Evolutionary conservation across 139 green algal genomes (phyloP), one percentile per base, ranked within the genome.

Genomic region (Spirogloea muscicola): DNA sequence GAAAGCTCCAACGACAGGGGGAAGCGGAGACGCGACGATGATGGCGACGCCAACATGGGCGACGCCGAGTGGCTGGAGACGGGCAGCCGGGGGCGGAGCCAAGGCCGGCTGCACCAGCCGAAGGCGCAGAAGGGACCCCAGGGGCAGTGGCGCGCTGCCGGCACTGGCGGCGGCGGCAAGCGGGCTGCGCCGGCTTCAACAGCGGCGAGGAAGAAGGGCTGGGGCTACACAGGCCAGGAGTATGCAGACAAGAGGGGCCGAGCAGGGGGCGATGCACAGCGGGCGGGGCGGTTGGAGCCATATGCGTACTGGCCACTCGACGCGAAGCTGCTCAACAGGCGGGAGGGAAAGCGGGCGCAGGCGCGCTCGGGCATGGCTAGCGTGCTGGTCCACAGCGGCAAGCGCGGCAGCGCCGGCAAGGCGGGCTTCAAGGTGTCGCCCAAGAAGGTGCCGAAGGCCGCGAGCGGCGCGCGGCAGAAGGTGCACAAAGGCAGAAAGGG

Each of bases 251-350:
- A 59, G 18, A 81, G 89, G 2, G 84, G 88, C 38, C 76, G 48
- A 10, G 79, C 52, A 41, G 59, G 59, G 2, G 79, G 81, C 66
- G 87, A 88, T 68, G 82, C 91, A 37, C 66, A 58, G 63, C 68
- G 60, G 38, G 31, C 40, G 4, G 51, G 46, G 42, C 81, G 74
- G 74, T 42, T 87, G 36, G 93, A 99, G 86, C 94, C 94, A 9
- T 98, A 96, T 75, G 93, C 94, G 0, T 99, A 98, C 83, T 99
- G 94, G 94, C 89, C 87, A 18, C 84, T 99, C 58, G 94, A 99
- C 73, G 82, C 89, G 9, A 94, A 94, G 62, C 88, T 98, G 87
- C 86, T 99, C 34, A 98, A 98, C 83, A 77, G 88, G 41, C 84
- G 94, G 39, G 40, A 79, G 3, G 76, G 51, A 29, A 90, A 89